These are phyloP conservation scores for Gynostemma pentaphyllum DNA, from an alignment of 306 rosid genomes.

Conservation along the genomic window DNA sequence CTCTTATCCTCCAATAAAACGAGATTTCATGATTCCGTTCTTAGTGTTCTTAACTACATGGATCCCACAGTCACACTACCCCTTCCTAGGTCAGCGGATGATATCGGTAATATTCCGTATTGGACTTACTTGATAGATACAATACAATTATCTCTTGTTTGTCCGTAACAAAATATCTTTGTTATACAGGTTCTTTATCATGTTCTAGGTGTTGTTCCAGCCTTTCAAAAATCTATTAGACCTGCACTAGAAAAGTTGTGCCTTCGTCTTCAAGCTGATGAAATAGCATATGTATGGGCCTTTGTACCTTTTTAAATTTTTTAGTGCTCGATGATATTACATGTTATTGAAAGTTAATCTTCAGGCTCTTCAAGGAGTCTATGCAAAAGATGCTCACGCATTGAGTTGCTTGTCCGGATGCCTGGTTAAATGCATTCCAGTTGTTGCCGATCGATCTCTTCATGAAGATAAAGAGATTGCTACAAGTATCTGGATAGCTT, in stretches of 20 bases:
- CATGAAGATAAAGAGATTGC: constrained; percentile 52
- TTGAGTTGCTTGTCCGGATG: constrained; percentile 80
- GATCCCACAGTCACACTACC: constrained; percentile 84
- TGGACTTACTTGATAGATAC: neutral
- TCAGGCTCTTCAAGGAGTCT: constrained; percentile 81
- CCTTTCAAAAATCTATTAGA: constrained; percentile 62
- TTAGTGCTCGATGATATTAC: constrained; percentile 6
- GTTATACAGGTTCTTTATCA: constrained; percentile 69
- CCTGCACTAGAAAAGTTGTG: constrained; percentile 83
- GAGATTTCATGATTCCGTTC: constrained; percentile 61
- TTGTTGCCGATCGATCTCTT: constrained; percentile 55
- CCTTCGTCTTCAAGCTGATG: constrained; percentile 66
- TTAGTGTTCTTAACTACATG: constrained; percentile 59
- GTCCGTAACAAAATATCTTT: constrained; percentile 10
- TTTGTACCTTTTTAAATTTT: constrained; percentile 12
- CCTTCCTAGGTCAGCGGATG: constrained; percentile 78
- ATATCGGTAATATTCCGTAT: constrained; percentile 36
- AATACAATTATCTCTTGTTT: neutral
- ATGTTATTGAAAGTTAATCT: constrained; percentile 14
- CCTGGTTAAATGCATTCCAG: constrained; percentile 78
- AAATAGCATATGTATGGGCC: constrained; percentile 61
- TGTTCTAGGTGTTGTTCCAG: constrained; percentile 65
- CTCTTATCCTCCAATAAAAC: constrained; percentile 75
- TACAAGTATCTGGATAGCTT: too few relatives aligned
- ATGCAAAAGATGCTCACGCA: too few relatives aligned